These are phyloP conservation scores for Raffaelea deltoideospora DNA, from an alignment of 2,329 filamentous ascomycete genomes.

Conservation along the genomic window DNA sequence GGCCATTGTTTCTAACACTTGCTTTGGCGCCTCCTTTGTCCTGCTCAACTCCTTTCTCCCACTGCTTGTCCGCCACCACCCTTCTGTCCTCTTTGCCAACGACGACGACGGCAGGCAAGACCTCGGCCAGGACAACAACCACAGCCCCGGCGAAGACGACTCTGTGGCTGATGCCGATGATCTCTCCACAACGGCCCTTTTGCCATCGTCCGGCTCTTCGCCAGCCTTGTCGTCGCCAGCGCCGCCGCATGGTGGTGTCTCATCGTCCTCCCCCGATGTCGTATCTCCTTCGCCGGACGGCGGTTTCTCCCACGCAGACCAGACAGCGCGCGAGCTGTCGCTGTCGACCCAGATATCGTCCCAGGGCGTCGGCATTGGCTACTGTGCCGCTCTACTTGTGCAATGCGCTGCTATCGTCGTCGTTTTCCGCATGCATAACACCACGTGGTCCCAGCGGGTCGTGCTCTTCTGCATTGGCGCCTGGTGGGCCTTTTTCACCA, in stretches of 20 bases:
- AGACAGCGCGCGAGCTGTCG: conserved; percentile 52
- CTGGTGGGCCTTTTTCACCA: conserved; percentile 89
- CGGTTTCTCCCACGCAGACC: conserved; percentile 25
- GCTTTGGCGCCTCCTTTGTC: conserved; percentile 89
- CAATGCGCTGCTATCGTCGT: conserved; percentile 71
- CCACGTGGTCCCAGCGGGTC: conserved; percentile 71
- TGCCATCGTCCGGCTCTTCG: conserved; percentile 14
- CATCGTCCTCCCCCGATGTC: neutral
- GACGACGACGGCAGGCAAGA: conserved; percentile 2
- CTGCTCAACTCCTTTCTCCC: conserved; percentile 91
- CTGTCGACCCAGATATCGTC: conserved; percentile 86
- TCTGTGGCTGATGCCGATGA: conserved; percentile 19
- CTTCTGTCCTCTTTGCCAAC: conserved; percentile 21
- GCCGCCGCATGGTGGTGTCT: too few species aligned
- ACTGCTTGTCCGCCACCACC: conserved; percentile 76
- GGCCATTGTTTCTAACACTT: conserved; percentile 83
- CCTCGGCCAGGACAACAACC: conserved; percentile 6
- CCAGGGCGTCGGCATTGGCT: conserved; percentile 85
- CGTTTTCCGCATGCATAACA: conserved; percentile 56
- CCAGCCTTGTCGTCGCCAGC: neutral
- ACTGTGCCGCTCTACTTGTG: conserved; percentile 70
- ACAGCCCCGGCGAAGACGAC: conserved; percentile 12
- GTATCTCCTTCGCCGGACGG: too few species aligned
- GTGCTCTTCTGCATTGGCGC: conserved; percentile 74
- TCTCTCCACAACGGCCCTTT: conserved; percentile 32